Percentiles rank a stretch among this genome's conserved stretches.
Conservation (phyloP, 1,284 basidiomycete species). For the Papiliotrema nemorosa region DNA sequence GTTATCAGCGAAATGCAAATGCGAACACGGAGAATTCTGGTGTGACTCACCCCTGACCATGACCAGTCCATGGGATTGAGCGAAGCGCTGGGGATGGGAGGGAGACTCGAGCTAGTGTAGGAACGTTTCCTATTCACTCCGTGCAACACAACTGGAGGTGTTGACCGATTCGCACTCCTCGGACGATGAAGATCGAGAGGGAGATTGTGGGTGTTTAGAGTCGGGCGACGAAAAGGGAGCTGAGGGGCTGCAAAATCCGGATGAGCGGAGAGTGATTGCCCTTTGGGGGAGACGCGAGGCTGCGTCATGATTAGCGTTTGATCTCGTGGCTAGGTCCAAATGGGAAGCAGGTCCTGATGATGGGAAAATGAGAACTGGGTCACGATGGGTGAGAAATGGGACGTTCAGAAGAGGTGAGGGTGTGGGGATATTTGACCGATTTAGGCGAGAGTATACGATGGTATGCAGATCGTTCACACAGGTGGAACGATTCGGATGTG, state of each 20-base stretch:
- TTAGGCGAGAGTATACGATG: too few relatives aligned
- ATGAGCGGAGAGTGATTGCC: neutral
- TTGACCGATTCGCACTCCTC: neutral
- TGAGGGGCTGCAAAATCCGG: neutral
- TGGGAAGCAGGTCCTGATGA: too few relatives aligned
- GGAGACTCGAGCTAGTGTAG: neutral
- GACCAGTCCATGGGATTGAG: neutral
- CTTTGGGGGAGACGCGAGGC: neutral
- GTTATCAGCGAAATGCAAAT: neutral
- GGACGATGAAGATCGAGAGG: neutral
- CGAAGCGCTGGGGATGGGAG: conserved; percentile 2
- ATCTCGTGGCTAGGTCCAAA: too few relatives aligned
- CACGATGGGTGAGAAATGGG: too few relatives aligned
- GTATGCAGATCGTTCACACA: too few relatives aligned
- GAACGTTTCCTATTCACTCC: neutral
- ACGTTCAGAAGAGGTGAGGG: too few relatives aligned
- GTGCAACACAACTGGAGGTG: neutral
- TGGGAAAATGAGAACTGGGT: too few relatives aligned
- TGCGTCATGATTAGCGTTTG: neutral
- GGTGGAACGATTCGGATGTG: too few relatives aligned
- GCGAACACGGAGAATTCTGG: neutral
- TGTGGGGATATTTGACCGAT: too few relatives aligned
- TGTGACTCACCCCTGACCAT: conserved; percentile 3
- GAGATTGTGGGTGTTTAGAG: neutral
- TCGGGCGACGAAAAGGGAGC: neutral